A percentile compares a stretch with the other conserved stretches of the same genome.
phyloP scores from a whole-genome alignment of 179 eudicot species.

The Monotropa hypopitys region DNA sequence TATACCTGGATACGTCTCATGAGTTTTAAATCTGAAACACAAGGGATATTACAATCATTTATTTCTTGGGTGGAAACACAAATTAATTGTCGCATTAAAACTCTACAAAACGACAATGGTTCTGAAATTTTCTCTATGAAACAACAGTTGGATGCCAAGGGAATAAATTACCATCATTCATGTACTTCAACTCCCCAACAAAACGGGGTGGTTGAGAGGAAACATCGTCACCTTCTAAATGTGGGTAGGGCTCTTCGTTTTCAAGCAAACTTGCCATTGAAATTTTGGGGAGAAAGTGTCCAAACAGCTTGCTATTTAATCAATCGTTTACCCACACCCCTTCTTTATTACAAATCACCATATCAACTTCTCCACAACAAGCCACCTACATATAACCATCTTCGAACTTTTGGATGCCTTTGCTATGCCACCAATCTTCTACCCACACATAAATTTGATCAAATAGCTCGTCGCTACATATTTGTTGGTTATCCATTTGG shows the following conservation, averaged over 20 bases:
- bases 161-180: not conserved
- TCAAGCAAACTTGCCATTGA: conserved; percentile 4
- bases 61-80: not conserved
- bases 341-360: not conserved
- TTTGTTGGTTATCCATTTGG: conserved; percentile 9
- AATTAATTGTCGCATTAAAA: not conserved
- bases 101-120: not conserved
- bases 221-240: conserved; percentile 9
- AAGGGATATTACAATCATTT: not conserved
- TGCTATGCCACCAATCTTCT: conserved; percentile 7
- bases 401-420: conserved; percentile 8
- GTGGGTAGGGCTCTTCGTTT: conserved; percentile 7
- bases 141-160: not conserved
- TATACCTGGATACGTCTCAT: conserved; percentile 4
- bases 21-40: conserved; percentile 4
- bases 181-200: conserved; percentile 4
- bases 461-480: not conserved
- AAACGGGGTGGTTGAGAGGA: conserved; percentile 6
- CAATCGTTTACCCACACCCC: conserved; percentile 6
- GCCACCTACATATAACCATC: not conserved
- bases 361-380: not conserved
- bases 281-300: conserved; percentile 6
- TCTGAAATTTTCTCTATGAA: not conserved
- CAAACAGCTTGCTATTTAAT: conserved; percentile 2
- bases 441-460: conserved; percentile 7